Conservation (phyloP, 2,329 filamentous ascomycete species). For the Lachnellula arida region DNA sequence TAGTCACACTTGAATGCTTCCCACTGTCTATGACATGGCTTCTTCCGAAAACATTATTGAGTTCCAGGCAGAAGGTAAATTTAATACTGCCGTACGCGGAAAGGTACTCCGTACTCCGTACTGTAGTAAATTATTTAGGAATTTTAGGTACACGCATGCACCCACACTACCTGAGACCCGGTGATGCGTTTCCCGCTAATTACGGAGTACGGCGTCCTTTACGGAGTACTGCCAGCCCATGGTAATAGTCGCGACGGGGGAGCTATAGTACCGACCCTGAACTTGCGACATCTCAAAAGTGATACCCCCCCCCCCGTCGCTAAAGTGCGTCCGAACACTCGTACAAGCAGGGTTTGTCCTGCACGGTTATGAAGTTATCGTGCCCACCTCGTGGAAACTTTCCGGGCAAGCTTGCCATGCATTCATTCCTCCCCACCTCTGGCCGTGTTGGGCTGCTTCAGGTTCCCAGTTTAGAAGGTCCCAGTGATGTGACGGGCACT, state of each 20-base stretch:
- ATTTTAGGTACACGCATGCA: no score
- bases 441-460: no score
- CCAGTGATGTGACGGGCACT: no score
- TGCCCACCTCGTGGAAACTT: not conserved
- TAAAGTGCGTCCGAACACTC: not conserved
- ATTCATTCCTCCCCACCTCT: no score
- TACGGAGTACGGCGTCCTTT: not conserved
- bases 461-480: no score
- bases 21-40: no score
- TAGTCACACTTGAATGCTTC: no score
- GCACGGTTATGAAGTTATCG: not conserved
- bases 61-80: no score
- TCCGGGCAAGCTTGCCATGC: not conserved
- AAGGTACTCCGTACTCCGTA: no score
- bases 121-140: no score
- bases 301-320: not conserved
- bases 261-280: not conserved
- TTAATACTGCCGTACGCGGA: no score
- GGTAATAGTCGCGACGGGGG: not conserved
- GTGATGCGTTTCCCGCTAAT: constrained; percentile 2
- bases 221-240: not conserved
- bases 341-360: not conserved
- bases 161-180: constrained; percentile 1
- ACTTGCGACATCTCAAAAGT: not conserved
- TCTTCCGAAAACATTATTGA: no score